These are phyloP conservation scores for Volvariella surrecta DNA, from an alignment of 1,284 basidiomycete genomes.

Conservation along the genomic window DNA sequence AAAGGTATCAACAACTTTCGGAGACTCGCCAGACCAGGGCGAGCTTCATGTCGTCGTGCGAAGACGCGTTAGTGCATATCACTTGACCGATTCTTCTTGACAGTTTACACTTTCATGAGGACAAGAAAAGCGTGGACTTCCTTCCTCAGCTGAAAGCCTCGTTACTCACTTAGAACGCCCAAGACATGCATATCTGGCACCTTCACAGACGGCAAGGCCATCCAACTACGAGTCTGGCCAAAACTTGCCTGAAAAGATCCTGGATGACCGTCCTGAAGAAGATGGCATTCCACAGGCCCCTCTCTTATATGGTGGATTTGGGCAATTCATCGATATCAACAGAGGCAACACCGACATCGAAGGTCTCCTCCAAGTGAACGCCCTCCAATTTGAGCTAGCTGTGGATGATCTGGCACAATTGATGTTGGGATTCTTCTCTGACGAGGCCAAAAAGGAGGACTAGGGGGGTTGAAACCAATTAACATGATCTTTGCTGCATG, in stretches of 20 bases:
- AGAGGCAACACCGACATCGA: constrained; percentile 6
- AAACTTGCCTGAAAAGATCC: constrained; percentile 5
- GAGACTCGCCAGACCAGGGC: too few species aligned
- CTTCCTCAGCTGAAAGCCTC: not conserved
- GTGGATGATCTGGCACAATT: constrained; percentile 11
- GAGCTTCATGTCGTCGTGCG: too few species aligned
- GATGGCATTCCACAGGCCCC: constrained; percentile 6
- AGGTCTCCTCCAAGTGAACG: constrained; percentile 8
- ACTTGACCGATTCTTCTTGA: too few species aligned
- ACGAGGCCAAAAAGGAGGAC: constrained; percentile 9
- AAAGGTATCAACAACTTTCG: too few species aligned
- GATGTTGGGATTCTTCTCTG: constrained; percentile 7
- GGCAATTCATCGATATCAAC: constrained; percentile 8
- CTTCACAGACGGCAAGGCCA: constrained; percentile 7
- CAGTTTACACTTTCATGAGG: too few species aligned
- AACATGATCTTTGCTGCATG: constrained; percentile 6
- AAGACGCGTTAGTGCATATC: too few species aligned
- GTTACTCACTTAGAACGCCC: constrained; percentile 7
- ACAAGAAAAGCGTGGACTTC: not conserved
- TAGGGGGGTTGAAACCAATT: constrained; percentile 8
- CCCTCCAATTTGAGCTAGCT: constrained; percentile 3
- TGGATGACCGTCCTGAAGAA: constrained; percentile 8
- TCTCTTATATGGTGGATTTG: constrained; percentile 9
- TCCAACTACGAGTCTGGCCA: constrained; percentile 7
- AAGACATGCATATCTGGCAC: constrained; percentile 7